phyloP scores from a whole-genome alignment of 2,329 filamentous ascomycete genomes.

The Aspergillus sp. region DNA sequence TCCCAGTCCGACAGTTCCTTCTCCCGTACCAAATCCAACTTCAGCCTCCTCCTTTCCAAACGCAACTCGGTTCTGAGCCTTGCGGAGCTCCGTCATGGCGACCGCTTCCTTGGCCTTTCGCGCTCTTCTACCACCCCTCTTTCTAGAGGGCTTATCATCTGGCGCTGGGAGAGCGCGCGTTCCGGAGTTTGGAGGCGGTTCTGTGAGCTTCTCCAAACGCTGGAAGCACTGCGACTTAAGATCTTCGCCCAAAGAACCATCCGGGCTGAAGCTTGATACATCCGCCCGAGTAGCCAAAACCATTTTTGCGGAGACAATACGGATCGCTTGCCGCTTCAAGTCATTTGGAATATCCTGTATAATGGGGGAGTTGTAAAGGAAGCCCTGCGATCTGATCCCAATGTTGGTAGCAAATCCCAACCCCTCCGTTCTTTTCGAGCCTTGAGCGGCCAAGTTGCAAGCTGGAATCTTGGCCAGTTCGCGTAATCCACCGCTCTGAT shows the following conservation, averaged over 20 bases:
- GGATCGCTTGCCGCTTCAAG: conserved; percentile 87
- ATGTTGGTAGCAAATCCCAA: conserved; percentile 89
- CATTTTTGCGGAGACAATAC: conserved; percentile 89
- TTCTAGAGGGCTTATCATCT: conserved; percentile 90
- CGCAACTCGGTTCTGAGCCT: conserved; percentile 91
- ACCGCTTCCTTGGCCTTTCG: conserved; percentile 94
- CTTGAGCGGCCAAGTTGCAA: conserved; percentile 86
- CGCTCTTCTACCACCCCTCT: conserved; percentile 83
- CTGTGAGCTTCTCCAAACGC: conserved; percentile 85
- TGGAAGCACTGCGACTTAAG: conserved; percentile 78
- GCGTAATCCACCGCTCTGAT: conserved; percentile 82
- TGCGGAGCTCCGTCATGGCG: conserved; percentile 93
- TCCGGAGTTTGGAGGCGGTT: conserved; percentile 85
- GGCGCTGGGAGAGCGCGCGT: conserved; percentile 81
- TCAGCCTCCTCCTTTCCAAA: conserved; percentile 96
- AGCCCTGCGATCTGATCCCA: conserved; percentile 85
- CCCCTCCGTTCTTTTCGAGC: conserved; percentile 78
- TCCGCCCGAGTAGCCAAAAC: conserved; percentile 91
- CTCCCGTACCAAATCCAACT: conserved; percentile 81
- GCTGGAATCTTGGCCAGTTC: conserved; percentile 88
- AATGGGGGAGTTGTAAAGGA: conserved; percentile 85
- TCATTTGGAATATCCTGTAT: conserved; percentile 81
- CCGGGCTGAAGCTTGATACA: conserved; percentile 71
- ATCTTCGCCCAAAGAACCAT: conserved; percentile 77
- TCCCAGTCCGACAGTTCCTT: conserved; percentile 80